phyloP scores from a whole-genome alignment of 257 asterid genomes.

The Fraxinus americana region DNA sequence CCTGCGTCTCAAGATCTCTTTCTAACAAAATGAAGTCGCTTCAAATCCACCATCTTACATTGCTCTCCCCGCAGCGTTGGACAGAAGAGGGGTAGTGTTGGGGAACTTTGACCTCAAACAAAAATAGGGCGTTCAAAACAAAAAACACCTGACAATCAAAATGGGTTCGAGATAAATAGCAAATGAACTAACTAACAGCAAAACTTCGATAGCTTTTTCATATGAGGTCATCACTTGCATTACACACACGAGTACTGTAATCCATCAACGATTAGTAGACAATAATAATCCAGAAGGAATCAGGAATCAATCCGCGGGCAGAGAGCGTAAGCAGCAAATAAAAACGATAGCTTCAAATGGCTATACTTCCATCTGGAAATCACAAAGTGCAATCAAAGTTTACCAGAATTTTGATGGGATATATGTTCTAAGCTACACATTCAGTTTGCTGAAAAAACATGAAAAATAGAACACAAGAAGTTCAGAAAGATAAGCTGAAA shows the following conservation, averaged over 20 bases:
- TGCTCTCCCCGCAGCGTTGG: too few species aligned
- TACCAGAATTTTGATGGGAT: neutral
- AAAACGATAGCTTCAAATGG: neutral
- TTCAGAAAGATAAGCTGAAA: conserved; percentile 1
- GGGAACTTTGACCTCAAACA: too few species aligned
- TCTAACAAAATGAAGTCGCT: too few species aligned
- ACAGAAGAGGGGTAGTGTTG: too few species aligned
- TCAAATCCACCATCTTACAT: too few species aligned
- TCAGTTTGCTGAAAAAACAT: neutral
- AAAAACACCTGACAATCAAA: too few species aligned
- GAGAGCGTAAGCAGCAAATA: neutral
- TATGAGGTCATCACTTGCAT: neutral
- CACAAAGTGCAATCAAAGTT: neutral
- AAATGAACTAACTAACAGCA: neutral
- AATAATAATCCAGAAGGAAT: too few species aligned
- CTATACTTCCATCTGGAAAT: neutral
- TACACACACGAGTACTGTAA: too few species aligned
- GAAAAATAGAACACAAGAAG: neutral
- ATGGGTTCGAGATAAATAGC: too few species aligned
- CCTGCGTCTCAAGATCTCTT: too few species aligned
- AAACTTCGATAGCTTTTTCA: neutral
- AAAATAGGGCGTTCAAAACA: too few species aligned
- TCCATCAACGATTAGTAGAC: too few species aligned
- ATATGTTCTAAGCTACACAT: neutral
- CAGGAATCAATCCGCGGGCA: neutral